Conservation (phyloP, 768 basidiomycete species). For the Scleroderma citrinum region DNA sequence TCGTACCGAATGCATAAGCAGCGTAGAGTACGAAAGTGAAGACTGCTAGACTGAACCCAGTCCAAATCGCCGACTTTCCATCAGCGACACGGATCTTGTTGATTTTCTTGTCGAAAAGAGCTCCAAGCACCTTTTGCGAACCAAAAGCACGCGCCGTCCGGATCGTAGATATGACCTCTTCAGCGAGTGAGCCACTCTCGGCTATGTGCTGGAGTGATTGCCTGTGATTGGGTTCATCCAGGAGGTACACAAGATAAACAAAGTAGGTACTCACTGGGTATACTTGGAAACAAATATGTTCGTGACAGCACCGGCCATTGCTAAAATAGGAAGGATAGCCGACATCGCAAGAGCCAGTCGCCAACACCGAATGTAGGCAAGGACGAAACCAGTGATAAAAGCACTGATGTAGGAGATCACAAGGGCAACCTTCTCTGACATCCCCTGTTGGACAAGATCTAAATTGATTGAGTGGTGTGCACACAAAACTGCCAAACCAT, state of each 20-base stretch:
- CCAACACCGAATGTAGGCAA: conserved; percentile 68
- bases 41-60: conserved; percentile 55
- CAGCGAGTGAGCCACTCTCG: conserved; percentile 75
- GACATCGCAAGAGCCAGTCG: conserved; percentile 79
- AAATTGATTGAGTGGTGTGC: background rate
- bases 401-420: conserved; percentile 58
- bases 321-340: conserved; percentile 81
- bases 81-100: conserved; percentile 46
- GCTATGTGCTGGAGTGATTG: conserved; percentile 66
- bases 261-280: conserved; percentile 53
- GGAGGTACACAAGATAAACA: background rate
- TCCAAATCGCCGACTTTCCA: conserved; percentile 50
- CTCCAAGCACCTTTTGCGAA: conserved; percentile 56
- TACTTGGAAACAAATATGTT: conserved; percentile 58
- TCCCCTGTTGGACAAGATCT: conserved; percentile 89
- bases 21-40: conserved; percentile 85
- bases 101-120: conserved; percentile 62
- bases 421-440: conserved; percentile 82
- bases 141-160: conserved; percentile 92
- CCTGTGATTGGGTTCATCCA: conserved; percentile 26
- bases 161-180: conserved; percentile 88
- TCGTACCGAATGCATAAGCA: conserved; percentile 61
- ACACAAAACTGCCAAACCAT: background rate
- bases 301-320: conserved; percentile 65
- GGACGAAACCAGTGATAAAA: conserved; percentile 74